Base-by-base conservation (phyloP, 352 stramenopile genomes). In the Phytophthora litchii region DNA sequence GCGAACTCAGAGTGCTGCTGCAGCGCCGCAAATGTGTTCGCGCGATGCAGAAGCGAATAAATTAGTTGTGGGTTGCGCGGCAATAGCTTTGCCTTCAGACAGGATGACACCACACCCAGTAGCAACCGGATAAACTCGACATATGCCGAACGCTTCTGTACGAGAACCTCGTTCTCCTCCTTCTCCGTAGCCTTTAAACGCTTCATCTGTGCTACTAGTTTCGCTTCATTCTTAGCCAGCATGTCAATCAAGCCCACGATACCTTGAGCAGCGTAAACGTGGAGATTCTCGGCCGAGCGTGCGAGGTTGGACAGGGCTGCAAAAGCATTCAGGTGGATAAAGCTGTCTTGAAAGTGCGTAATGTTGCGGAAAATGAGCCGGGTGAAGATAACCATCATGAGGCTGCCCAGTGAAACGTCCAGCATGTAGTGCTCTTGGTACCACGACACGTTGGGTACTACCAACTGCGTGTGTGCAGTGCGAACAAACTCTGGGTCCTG, bases 61-160 rank as follows among this genome's bases (percentile, higher is more conserved):
- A 94, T 92, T 76, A 94, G 79, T 71, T 94, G 85, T 12, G 85
- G 82, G 47, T 94, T 94, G 14, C 79, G 70, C 10, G 80, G 82
- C 53, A 94, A 45, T 40, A 91, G 49, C 32, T 78, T 76, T 1
- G 75, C 27, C 69, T 91, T 89, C 25, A 92, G 56, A 50, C 78
- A 88, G 4, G 81, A 83, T 23, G 76, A 85, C 41, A 90, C 67
- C 32, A 92, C 60, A 8, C 78, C 80, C 16, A 94, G 69, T 13
- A 91, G 44, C 37, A 92, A 61, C 6, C 78, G 82, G 31, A 92
- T 84, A 49, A 89, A 91, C 62, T 92, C 85, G 10, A 92, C 76
- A 56, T 94, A 94, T 14, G 82, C 78, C 14, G 59, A 73, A 38
- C 65, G 74, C 53, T 87, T 83, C 43, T 87, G 78, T 3, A 69